A percentile compares a stretch with the other conserved stretches of the same genome.
Conservation (phyloP, 2,329 filamentous ascomycete genomes). For the Phyllosticta citribraziliensis region DNA sequence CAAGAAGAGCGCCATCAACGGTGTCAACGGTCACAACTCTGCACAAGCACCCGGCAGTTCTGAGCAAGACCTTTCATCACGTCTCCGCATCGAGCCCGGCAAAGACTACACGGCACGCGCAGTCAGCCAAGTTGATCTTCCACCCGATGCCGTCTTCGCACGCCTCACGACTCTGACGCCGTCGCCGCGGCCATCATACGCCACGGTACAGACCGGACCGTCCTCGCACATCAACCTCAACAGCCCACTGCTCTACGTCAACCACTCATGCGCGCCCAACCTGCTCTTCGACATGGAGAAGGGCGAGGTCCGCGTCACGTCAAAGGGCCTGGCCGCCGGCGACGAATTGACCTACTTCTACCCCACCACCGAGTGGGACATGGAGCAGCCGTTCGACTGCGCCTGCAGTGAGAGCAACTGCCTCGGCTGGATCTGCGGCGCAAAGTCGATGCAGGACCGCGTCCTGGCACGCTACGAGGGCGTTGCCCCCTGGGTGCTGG, state of each 20-base stretch:
- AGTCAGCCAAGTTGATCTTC: slow-evolving; percentile 40
- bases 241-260: slow-evolving; percentile 47
- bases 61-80: slow-evolving; percentile 23
- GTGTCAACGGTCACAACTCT: not conserved
- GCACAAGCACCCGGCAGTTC: not conserved
- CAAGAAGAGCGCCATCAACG: not conserved
- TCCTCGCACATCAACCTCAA: slow-evolving; percentile 47
- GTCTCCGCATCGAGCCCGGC: slow-evolving; percentile 29
- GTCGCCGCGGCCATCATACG: slow-evolving; percentile 35
- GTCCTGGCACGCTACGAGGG: slow-evolving; percentile 47
- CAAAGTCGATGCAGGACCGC: slow-evolving; percentile 46
- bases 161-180: slow-evolving; percentile 40
- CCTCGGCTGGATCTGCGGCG: slow-evolving; percentile 53
- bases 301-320: slow-evolving; percentile 47
- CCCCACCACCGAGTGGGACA: slow-evolving; percentile 63
- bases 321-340: slow-evolving; percentile 24
- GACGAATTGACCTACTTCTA: slow-evolving; percentile 55
- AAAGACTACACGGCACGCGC: slow-evolving; percentile 34
- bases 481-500: slow-evolving; percentile 13
- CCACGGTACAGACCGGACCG: slow-evolving; percentile 41
- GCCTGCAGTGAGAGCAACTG: slow-evolving; percentile 50
- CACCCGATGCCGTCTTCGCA: slow-evolving; percentile 41
- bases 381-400: slow-evolving; percentile 63
- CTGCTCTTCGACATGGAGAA: slow-evolving; percentile 43
- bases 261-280: slow-evolving; percentile 45